These are phyloP conservation scores for Arthroderma sp. DNA, from an alignment of 2,329 filamentous ascomycete species.

Conservation along the genomic window DNA sequence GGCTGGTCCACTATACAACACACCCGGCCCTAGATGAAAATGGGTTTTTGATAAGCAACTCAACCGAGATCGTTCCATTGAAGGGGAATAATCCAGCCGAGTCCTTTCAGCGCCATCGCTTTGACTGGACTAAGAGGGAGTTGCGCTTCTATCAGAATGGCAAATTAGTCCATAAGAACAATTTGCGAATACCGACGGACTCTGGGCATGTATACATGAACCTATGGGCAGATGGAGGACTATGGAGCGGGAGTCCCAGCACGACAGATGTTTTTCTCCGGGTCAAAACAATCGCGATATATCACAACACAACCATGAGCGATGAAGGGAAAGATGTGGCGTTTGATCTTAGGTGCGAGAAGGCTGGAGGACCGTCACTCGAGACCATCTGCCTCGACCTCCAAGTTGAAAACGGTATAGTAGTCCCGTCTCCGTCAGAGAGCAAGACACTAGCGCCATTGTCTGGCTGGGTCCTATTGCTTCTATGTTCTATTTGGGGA, in stretches of 20 bases:
- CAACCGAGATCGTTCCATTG: slow-evolving; percentile 15
- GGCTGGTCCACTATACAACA: slow-evolving; percentile 18
- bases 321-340: slow-evolving; percentile 8
- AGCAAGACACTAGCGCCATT: slow-evolving; percentile 5
- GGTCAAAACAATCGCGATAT: slow-evolving; percentile 15
- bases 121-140: slow-evolving; percentile 15
- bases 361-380: slow-evolving; percentile 14
- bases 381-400: slow-evolving; percentile 12
- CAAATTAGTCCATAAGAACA: slow-evolving; percentile 12
- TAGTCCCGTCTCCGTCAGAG: slow-evolving; percentile 8
- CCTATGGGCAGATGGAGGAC: slow-evolving; percentile 19
- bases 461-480: slow-evolving; percentile 8
- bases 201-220: slow-evolving; percentile 17
- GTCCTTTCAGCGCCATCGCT: slow-evolving; percentile 17
- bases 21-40: slow-evolving; percentile 15
- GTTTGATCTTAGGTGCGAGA: slow-evolving; percentile 11
- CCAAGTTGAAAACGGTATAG: slow-evolving; percentile 7
- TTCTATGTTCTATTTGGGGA: slow-evolving; percentile 7
- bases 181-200: slow-evolving; percentile 10
- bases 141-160: slow-evolving; percentile 17
- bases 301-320: slow-evolving; percentile 16
- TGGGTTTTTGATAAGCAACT: slow-evolving; percentile 12
- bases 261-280: slow-evolving; percentile 16
- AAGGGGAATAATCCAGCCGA: slow-evolving; percentile 5
- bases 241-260: slow-evolving; percentile 17